A percentile compares a stretch with the other conserved stretches of the same genome.
These are phyloP conservation scores for Nicotiana noctiflora DNA, from an alignment of 257 asterid species.

Conservation along the genomic window DNA sequence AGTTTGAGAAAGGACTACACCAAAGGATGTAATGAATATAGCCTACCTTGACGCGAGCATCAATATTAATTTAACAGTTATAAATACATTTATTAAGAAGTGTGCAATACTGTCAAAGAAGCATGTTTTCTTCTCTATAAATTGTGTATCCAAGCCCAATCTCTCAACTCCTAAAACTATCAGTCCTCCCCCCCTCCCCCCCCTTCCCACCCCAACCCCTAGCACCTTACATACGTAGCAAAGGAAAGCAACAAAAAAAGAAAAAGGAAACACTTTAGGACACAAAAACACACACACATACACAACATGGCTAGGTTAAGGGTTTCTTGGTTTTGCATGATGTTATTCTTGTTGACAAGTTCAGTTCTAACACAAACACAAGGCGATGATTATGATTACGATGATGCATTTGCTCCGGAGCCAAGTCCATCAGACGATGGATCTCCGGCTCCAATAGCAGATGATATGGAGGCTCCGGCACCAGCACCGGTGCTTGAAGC, in stretches of 20 bases:
- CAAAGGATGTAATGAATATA: neutral
- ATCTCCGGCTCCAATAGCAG: neutral
- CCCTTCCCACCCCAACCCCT: no score
- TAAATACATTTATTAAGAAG: neutral
- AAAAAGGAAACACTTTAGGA: neutral
- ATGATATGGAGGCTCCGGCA: neutral
- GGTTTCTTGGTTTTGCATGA: neutral
- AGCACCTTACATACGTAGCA: neutral
- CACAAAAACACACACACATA: neutral
- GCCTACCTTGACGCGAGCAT: no score
- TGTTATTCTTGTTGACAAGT: neutral
- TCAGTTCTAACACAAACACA: neutral
- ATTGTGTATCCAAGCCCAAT: neutral
- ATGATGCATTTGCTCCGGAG: neutral
- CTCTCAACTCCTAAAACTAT: neutral
- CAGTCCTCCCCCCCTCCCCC: neutral
- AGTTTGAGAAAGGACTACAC: rapidly evolving
- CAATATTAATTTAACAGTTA: no score
- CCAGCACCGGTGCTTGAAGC: neutral
- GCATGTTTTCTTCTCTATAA: neutral
- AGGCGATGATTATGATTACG: neutral
- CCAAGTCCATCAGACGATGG: neutral
- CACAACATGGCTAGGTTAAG: neutral
- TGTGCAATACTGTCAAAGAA: neutral
- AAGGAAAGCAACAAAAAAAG: neutral